Evolutionary conservation across 2,329 filamentous ascomycete genomes (phyloP).

Genomic region (Ceratocystis variospora): DNA sequence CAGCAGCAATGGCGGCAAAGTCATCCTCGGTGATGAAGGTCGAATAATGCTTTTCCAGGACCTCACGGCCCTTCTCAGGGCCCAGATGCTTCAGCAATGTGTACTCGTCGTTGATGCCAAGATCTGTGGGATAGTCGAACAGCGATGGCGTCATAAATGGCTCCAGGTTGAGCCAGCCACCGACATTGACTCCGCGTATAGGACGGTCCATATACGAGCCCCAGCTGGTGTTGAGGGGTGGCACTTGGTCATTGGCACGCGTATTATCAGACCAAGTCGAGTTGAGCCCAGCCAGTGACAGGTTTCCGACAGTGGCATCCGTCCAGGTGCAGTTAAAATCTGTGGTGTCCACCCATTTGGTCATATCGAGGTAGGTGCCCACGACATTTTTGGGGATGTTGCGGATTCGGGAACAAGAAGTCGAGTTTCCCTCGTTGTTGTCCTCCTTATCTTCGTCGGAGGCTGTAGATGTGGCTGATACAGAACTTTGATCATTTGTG

Average conservation of each 20-base stretch:
- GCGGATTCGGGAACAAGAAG: conserved; percentile 10
- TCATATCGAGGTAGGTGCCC: conserved; percentile 54
- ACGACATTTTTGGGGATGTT: conserved; percentile 39
- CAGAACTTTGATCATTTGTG: neutral
- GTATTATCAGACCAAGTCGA: conserved; percentile 54
- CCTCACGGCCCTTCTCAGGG: conserved; percentile 28
- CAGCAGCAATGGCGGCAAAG: conserved; percentile 41
- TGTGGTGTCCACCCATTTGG: conserved; percentile 56
- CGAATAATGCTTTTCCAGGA: conserved; percentile 37
- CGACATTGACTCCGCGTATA: conserved; percentile 57
- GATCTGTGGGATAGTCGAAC: conserved; percentile 37
- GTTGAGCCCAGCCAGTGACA: conserved; percentile 57
- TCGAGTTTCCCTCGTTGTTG: neutral
- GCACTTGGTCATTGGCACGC: conserved; percentile 50
- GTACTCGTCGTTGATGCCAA: conserved; percentile 35
- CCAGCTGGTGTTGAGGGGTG: conserved; percentile 47
- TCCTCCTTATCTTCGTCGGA: neutral
- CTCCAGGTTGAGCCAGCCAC: conserved; percentile 60
- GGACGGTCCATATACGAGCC: conserved; percentile 48
- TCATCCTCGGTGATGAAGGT: conserved; percentile 37
- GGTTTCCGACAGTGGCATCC: conserved; percentile 48
- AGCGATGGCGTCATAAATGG: conserved; percentile 65
- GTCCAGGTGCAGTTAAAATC: conserved; percentile 68
- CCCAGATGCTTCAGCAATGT: conserved; percentile 38
- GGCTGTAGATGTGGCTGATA: neutral